These are phyloP conservation scores for Coemansia sp. DNA, from an alignment of 192 early-diverging fungal genomes.

Conservation along the genomic window DNA sequence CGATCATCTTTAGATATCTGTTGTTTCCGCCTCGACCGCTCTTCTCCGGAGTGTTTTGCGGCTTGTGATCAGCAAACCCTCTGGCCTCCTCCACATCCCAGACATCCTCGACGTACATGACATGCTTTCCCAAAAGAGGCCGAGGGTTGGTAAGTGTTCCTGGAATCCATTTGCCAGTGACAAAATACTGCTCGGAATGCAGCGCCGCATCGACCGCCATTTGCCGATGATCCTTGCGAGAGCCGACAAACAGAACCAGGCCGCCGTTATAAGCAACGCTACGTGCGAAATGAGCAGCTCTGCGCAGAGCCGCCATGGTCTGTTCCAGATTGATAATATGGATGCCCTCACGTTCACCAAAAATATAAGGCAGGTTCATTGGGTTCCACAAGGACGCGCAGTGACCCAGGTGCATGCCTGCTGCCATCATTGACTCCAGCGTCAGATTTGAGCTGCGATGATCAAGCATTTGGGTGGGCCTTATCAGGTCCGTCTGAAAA, in stretches of 20 bases:
- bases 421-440: constrained; percentile 71
- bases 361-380: constrained; percentile 82
- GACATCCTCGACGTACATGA: constrained; percentile 15
- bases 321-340: constrained; percentile 94
- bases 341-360: constrained; percentile 84
- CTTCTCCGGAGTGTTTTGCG: background rate
- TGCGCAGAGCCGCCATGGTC: constrained; percentile 78
- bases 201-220: constrained; percentile 82
- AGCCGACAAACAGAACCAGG: constrained; percentile 84
- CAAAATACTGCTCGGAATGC: constrained; percentile 73
- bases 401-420: constrained; percentile 91
- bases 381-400: constrained; percentile 74
- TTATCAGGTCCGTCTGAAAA: constrained; percentile 10
- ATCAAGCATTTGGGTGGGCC: constrained; percentile 1
- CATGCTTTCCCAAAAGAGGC: constrained; percentile 17
- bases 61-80: constrained; percentile 19
- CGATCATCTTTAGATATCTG: constrained; percentile 16
- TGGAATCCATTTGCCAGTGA: constrained; percentile 78
- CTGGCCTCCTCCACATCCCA: constrained; percentile 45
- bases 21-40: background rate
- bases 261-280: constrained; percentile 77
- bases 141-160: constrained; percentile 86
- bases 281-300: constrained; percentile 73
- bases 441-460: constrained; percentile 54
- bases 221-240: constrained; percentile 64